Evolutionary conservation across 805 yeast species (phyloP), one percentile per base, ranked within the genome.

Genomic region (Kodamaea nitidulidarum): DNA sequence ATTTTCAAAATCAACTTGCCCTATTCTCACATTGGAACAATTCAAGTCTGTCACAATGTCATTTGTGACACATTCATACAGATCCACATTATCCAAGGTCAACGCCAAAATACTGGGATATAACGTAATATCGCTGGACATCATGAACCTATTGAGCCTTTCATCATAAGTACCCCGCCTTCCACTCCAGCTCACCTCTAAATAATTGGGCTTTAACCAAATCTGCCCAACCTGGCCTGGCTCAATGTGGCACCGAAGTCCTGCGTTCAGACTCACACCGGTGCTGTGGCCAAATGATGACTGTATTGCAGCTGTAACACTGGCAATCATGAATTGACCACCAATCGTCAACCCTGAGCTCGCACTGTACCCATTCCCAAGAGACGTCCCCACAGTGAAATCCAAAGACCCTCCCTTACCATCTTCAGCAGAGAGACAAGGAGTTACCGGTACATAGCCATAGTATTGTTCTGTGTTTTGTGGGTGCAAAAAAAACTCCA

Each of bases 51-150:
- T 42, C 15, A 54, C 55, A 3, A 48, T 44, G 21, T 56, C 60
- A 39, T 43, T 46, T 15, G 58, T 54, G 6, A 52, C 56, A 50
- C 61, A 56, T 6, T 43, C 49, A 2, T 45, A 36, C 35, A 50
- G 42, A 15, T 35, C 27, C 7, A 40, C 39, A 10, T 41, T 36
- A 3, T 37, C 33, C n/a, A 47, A 44, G 24, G 49, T 12, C 4
- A 50, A 42, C 8, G 28, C 30, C n/a, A 36, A 22, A 29, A 52
- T 45, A 7, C 48, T 48, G 1, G 40, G 32, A 18, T 41, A 43
- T 5, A 41, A 37, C 7, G 38, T 9, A 17, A 50, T 42, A 16
- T 45, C 39, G 27, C 39, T 38, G 4, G 31, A 12, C 30, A 27
- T 38, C 16, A 20, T 21, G 25, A 41, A 41, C 52, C 50, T 28